Base-by-base conservation (phyloP, 805 yeast species). In the Saccharomyces paradoxus region DNA sequence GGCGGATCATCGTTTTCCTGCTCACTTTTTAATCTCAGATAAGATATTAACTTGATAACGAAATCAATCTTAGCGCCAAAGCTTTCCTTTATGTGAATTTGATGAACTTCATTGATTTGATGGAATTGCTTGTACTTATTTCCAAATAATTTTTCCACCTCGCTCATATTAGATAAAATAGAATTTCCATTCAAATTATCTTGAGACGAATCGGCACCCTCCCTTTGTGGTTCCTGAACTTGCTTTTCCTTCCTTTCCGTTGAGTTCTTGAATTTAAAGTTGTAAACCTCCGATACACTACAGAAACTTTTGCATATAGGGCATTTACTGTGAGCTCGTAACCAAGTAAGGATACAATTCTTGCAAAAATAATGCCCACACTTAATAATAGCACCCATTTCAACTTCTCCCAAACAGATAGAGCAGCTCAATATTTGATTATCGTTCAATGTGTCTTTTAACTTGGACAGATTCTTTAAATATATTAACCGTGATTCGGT, bases 351-450 rank as follows among this genome's bases (percentile, higher is more conserved):
- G 41, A 94, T 74, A 68, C 99, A 94, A 1, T 81, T 87, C 55
- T 81, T 80, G 67, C 99, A 94, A 65, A 86, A 94, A 60, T 83
- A 83, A 70, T 94, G 99, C 0, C 98, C 98, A 76, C 99, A 94
- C 9, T 82, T 82, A 0, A 96, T 86, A 54, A 94, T 73, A 0
- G 94, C 79, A 0, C 99, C 99, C 44, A 82, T 75, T 2, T 80
- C 74, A 50, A 90, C 88, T 1, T 79, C 66, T 3, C 83, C 77
- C 22, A 86, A 81, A 67, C 99, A 94, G 56, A 94, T 91, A 31
- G 84, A 79, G 69, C 99, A 94, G 21, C 77, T 69, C 46, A 66
- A 66, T 9, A 61, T 60, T 21, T 71, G 70, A 7, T 67, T 66
- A 7, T 67, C 71, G 3, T 60, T 59, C n/a, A 68, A 62, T 2